A percentile compares a stretch with the other conserved stretches of the same genome.
These are phyloP conservation scores for Comarum palustre DNA, from an alignment of 306 rosid genomes.

Conservation along the genomic window DNA sequence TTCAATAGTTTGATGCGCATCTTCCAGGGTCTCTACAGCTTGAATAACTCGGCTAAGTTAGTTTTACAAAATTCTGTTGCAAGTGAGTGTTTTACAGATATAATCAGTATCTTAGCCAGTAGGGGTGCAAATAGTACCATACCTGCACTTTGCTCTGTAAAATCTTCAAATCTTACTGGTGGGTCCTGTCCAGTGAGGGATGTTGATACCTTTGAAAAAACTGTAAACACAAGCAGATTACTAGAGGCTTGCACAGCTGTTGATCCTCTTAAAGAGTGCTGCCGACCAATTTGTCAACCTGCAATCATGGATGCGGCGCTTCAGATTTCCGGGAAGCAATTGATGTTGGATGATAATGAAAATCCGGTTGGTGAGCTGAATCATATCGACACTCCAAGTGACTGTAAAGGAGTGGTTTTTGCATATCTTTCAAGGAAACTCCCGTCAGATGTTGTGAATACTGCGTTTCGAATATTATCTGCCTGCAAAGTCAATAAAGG, in stretches of 20 bases:
- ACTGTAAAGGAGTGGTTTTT: constrained; percentile 92
- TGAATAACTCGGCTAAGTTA: constrained; percentile 50
- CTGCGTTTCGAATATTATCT: constrained; percentile 77
- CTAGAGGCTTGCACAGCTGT: constrained; percentile 83
- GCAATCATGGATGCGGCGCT: constrained; percentile 91
- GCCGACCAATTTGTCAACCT: constrained; percentile 89
- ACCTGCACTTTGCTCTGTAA: constrained; percentile 68
- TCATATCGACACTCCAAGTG: constrained; percentile 64
- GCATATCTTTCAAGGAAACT: constrained; percentile 77
- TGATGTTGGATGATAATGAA: constrained; percentile 46
- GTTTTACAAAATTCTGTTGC: constrained; percentile 61
- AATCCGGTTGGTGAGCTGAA: constrained; percentile 47
- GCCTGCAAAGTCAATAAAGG: constrained; percentile 99
- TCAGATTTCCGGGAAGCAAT: constrained; percentile 67
- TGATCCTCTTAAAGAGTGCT: constrained; percentile 96
- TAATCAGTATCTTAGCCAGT: constrained; percentile 70
- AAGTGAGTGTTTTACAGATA: constrained; percentile 76
- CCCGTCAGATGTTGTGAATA: constrained; percentile 55
- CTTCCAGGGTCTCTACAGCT: constrained; percentile 77
- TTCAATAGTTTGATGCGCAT: constrained; percentile 76
- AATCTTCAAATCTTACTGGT: constrained; percentile 78
- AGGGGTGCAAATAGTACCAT: constrained; percentile 78
- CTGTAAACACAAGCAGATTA: constrained; percentile 70
- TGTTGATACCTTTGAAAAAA: constrained; percentile 62
- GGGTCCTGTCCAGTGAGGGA: constrained; percentile 91